Evolutionary conservation across 768 basidiomycete genomes (phyloP).

Genomic region (Amylocystis lapponica): DNA sequence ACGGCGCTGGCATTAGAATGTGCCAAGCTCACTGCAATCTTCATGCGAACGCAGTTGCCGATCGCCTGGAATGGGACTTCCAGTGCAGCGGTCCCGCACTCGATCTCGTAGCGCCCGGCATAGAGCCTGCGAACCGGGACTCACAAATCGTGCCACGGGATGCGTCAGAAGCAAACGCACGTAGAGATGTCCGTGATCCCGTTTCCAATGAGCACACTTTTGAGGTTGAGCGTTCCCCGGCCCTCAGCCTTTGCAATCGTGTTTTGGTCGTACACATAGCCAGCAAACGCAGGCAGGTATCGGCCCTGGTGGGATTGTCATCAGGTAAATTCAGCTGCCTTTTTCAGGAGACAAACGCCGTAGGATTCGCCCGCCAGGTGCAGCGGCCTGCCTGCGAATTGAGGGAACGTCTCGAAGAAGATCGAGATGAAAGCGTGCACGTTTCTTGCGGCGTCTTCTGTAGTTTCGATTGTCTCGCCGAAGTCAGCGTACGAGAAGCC

Average conservation of each 20-base stretch:
- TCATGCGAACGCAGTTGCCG: constrained; percentile 49
- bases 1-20: neutral
- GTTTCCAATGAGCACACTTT: constrained; percentile 72
- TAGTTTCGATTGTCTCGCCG: constrained; percentile 63
- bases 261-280: constrained; percentile 75
- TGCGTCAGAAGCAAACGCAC: constrained; percentile 26
- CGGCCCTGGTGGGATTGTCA: constrained; percentile 40
- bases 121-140: constrained; percentile 34
- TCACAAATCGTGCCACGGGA: too few relatives aligned
- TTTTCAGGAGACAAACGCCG: constrained; percentile 41
- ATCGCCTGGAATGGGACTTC: constrained; percentile 44
- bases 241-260: constrained; percentile 41
- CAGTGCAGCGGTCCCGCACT: constrained; percentile 45
- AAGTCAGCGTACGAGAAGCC: constrained; percentile 70
- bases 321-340: neutral
- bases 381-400: constrained; percentile 62
- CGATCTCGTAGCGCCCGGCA: constrained; percentile 40
- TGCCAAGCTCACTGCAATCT: constrained; percentile 40
- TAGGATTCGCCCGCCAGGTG: constrained; percentile 74
- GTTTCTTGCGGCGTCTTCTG: constrained; percentile 76
- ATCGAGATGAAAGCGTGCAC: constrained; percentile 70
- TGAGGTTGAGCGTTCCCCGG: constrained; percentile 53
- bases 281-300: constrained; percentile 70
- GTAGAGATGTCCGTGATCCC: constrained; percentile 53
- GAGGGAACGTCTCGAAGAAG: constrained; percentile 74